These are phyloP conservation scores for Omphalea diandra DNA, from an alignment of 441 rosid genomes.

Conservation along the genomic window DNA sequence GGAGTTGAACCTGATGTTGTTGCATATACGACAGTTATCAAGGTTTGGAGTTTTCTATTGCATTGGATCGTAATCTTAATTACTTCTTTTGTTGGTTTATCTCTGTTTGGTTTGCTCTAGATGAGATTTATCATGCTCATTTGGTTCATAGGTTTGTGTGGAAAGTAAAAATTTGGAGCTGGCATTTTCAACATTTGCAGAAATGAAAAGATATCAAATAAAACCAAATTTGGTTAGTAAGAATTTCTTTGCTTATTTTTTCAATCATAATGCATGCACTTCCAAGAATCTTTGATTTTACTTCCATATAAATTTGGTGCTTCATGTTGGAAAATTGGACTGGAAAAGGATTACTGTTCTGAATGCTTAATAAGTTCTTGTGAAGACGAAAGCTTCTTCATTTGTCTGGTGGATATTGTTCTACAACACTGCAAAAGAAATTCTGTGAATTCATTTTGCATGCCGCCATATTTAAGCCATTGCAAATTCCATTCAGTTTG, in stretches of 20 bases:
- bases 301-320: not conserved
- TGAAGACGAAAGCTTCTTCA: not conserved
- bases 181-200: conserved; percentile 76
- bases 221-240: conserved; percentile 74
- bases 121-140: conserved; percentile 22
- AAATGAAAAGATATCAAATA: conserved; percentile 74
- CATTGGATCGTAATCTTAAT: not conserved
- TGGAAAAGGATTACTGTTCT: not conserved
- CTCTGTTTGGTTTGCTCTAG: conserved; percentile 15
- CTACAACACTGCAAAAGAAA: not conserved
- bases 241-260: not conserved
- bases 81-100: conserved; percentile 7
- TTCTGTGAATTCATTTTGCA: not conserved
- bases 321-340: conserved; percentile 3
- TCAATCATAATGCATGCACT: not conserved
- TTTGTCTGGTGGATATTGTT: not conserved
- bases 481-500: not conserved
- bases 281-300: not conserved
- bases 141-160: conserved; percentile 62
- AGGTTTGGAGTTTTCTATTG: conserved; percentile 45
- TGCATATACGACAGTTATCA: conserved; percentile 88
- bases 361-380: conserved; percentile 3
- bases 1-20: conserved; percentile 85
- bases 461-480: not conserved
- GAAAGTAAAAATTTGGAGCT: conserved; percentile 52